Conservation (phyloP, 2,329 filamentous ascomycete genomes). For the Paecilomyces dactylethromorphus region DNA sequence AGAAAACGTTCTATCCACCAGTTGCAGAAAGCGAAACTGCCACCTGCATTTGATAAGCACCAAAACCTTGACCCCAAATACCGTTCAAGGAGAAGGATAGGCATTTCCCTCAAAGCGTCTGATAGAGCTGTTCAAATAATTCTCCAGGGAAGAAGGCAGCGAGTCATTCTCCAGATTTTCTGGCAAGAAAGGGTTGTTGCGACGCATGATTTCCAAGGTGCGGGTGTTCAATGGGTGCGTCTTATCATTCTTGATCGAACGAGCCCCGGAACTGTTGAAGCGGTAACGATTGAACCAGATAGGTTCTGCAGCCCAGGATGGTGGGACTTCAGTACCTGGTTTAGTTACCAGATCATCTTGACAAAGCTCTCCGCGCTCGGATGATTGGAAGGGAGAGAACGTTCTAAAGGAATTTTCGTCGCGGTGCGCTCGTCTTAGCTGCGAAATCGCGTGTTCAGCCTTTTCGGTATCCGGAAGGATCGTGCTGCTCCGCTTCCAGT, state of each 20-base stretch:
- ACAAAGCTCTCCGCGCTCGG: background rate
- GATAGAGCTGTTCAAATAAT: background rate
- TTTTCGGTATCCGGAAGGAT: background rate
- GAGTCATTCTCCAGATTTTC: background rate
- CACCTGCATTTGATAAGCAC: too few relatives aligned
- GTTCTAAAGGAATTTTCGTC: background rate
- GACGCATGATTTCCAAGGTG: slow-evolving; percentile 6
- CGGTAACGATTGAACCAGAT: background rate
- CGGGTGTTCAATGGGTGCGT: slow-evolving; percentile 8
- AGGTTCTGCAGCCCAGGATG: background rate
- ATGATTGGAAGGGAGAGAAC: background rate
- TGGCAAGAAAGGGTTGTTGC: slow-evolving; percentile 8
- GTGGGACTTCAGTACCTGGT: background rate
- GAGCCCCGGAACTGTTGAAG: slow-evolving; percentile 5
- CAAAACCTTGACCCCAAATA: background rate
- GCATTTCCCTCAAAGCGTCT: background rate
- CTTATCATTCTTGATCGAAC: slow-evolving; percentile 7
- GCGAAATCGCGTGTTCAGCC: background rate
- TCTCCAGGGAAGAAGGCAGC: background rate
- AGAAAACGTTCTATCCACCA: background rate
- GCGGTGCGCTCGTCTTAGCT: background rate
- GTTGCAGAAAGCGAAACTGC: background rate
- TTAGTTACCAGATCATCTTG: background rate
- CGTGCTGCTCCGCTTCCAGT: background rate
- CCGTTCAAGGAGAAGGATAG: background rate